Evolutionary conservation across 2,329 filamentous ascomycete genomes (phyloP).

Genomic region (Sphaerostilbella broomeana): DNA sequence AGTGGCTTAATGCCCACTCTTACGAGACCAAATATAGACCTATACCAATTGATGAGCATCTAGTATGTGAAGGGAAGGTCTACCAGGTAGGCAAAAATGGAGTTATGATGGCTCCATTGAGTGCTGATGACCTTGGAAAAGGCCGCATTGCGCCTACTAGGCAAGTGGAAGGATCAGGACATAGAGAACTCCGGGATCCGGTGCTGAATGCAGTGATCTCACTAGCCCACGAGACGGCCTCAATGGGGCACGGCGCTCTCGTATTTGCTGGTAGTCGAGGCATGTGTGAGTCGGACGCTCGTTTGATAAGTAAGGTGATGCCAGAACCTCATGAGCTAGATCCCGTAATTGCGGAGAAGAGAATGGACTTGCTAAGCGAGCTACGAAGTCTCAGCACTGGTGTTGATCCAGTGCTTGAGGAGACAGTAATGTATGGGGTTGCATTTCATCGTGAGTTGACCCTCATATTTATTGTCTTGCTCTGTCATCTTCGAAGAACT

Average conservation of each 20-base stretch:
- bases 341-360: constrained; percentile 44
- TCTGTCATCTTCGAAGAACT: neutral
- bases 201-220: constrained; percentile 65
- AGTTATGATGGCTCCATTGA: constrained; percentile 50
- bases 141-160: constrained; percentile 35
- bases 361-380: constrained; percentile 59
- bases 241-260: constrained; percentile 62
- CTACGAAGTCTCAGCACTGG: constrained; percentile 59
- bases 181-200: constrained; percentile 57
- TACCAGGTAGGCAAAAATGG: constrained; percentile 54
- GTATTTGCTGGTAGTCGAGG: constrained; percentile 67
- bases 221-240: constrained; percentile 61
- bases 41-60: constrained; percentile 67
- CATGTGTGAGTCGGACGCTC: constrained; percentile 62
- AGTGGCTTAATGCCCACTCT: constrained; percentile 64
- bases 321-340: constrained; percentile 43
- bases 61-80: constrained; percentile 64
- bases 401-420: constrained; percentile 58
- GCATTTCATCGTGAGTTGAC: constrained; percentile 64
- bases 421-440: constrained; percentile 59
- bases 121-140: constrained; percentile 28
- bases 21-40: constrained; percentile 69
- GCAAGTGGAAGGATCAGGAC: constrained; percentile 47
- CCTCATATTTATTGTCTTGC: neutral
- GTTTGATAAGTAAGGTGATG: constrained; percentile 60